Evolutionary conservation across 306 rosid genomes (phyloP).

Genomic region (Cajanus cajan): DNA sequence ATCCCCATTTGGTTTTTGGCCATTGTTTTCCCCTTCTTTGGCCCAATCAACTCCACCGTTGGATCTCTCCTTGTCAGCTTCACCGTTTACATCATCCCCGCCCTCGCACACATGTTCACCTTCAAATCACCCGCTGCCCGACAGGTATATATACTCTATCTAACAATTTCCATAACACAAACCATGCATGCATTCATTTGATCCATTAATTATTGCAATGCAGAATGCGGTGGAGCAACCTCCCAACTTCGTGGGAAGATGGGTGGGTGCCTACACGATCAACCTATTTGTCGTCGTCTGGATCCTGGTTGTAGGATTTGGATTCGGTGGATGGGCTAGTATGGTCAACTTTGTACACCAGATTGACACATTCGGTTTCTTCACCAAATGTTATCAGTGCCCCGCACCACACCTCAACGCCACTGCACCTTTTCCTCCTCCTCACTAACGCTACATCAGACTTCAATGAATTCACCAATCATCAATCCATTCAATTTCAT

Average conservation of each 20-base stretch:
- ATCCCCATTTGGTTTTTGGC: conserved; percentile 87
- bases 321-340: conserved; percentile 40
- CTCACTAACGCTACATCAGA: no score
- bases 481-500: no score
- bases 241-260: background rate
- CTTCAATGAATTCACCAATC: no score
- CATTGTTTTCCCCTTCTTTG: conserved; percentile 32
- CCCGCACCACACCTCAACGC: conserved; percentile 12
- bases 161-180: no score
- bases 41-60: conserved; percentile 15
- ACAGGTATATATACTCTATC: background rate
- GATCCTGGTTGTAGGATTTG: conserved; percentile 75
- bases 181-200: no score
- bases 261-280: conserved; percentile 64
- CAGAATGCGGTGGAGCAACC: conserved; percentile 26
- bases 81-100: conserved; percentile 18
- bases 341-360: conserved; percentile 71
- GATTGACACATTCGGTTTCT: conserved; percentile 80
- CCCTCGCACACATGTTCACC: conserved; percentile 14
- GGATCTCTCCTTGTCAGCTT: conserved; percentile 12
- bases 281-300: conserved; percentile 71
- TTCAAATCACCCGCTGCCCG: conserved; percentile 2
- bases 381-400: conserved; percentile 87
- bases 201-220: background rate
- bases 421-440: background rate